Base-by-base conservation (phyloP, 345 rosid species). In the Pugionium dolabratum region DNA sequence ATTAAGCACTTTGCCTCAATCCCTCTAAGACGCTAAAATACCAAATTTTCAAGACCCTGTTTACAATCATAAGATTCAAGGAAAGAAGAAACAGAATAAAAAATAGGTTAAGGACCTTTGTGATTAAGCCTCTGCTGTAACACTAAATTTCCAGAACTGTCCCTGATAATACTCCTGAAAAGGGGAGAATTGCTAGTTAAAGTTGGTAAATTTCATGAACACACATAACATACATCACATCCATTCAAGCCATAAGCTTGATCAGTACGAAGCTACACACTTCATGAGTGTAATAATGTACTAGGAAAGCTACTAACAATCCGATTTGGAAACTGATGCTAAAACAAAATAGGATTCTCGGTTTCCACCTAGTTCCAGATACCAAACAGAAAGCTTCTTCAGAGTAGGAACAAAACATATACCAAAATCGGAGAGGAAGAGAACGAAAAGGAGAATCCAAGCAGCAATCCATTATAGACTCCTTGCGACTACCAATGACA, bases 401-500 rank as follows among this genome's bases (percentile, higher is more conserved):
- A 58, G 2, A 1, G 32, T 31, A 33, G 2, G 7, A 70, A 11
- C n/a, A 46, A 25, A 55, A 25, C 2, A 54, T n/a, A 43, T 86
- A 88, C 98, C 98, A 93, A 79, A 81, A 90, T 31, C 94, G 85
- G 39, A 93, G 73, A 33, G 85, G 80, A 25, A 84, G 70, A 27
- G 87, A 82, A 56, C 42, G 80, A 54, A 86, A 80, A 30, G 86
- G 86, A 37, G 95, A 86, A 34, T 82, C 89, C 65, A 79, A 79
- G 69, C 96, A 90, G 48, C 83, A 90, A 74, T 86, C 94, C 27
- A 88, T 76, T 35, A 86, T 74, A 3, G 98, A 81, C 30, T 90
- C 98, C 76, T 73, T 86, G 36, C 90, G 79, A 49, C 98, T 84
- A 27, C 98, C 98, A 48, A 88, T 83, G 64, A 83, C 86, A 76